A percentile compares a stretch with the other conserved stretches of the same genome.
Evolutionary conservation across 495 filamentous ascomycete species (phyloP).

Genomic region (Annulohypoxylon stygium): DNA sequence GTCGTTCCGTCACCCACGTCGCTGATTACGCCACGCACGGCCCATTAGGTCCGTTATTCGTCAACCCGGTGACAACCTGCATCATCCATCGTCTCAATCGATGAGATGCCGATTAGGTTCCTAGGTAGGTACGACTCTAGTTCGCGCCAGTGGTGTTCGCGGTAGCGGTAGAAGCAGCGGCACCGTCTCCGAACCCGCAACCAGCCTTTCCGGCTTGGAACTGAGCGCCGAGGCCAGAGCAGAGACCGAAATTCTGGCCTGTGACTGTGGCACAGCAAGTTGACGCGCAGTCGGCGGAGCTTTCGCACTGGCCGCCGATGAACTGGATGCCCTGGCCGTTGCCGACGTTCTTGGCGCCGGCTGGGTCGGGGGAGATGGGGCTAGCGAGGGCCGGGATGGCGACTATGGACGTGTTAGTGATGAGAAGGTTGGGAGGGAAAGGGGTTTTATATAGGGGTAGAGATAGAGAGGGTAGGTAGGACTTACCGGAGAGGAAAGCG

Average conservation of each 20-base stretch:
- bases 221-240: slow-evolving; percentile 58
- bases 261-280: slow-evolving; percentile 52
- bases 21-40: not conserved
- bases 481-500: slow-evolving; percentile 52
- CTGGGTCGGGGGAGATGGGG: slow-evolving; percentile 49
- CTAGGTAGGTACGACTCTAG: not conserved
- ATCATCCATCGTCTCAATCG: not conserved
- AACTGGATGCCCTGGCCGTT: slow-evolving; percentile 53
- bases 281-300: slow-evolving; percentile 52
- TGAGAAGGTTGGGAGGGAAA: not conserved
- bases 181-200: slow-evolving; percentile 57
- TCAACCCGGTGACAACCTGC: not conserved
- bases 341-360: slow-evolving; percentile 55
- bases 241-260: slow-evolving; percentile 47
- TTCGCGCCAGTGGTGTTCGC: not conserved
- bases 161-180: not conserved
- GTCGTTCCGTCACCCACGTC: not conserved
- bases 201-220: slow-evolving; percentile 61
- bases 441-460: slow-evolving; percentile 7
- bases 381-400: slow-evolving; percentile 39
- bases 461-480: not conserved
- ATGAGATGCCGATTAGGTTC: not conserved
- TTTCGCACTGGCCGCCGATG: slow-evolving; percentile 55
- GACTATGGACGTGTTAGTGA: slow-evolving; percentile 29
- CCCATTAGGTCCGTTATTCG: not conserved